These are phyloP conservation scores for Globisporangium cylindrosporum DNA, from an alignment of 352 stramenopile genomes.

Conservation along the genomic window DNA sequence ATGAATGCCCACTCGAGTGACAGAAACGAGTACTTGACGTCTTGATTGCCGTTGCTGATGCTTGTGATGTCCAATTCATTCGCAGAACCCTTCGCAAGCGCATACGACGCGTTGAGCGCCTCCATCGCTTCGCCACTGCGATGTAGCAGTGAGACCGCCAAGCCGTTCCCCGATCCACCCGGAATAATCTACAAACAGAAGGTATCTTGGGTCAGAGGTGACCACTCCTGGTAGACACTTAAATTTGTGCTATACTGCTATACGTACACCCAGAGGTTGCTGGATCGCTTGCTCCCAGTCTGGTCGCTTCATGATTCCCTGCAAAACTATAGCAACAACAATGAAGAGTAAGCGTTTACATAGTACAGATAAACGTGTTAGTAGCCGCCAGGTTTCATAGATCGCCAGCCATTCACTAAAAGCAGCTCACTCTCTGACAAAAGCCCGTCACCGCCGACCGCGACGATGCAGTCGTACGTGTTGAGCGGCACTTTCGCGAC, in stretches of 20 bases:
- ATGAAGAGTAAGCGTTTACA: neutral
- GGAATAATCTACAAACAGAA: constrained; percentile 31
- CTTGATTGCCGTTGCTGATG: constrained; percentile 36
- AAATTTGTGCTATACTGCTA: neutral
- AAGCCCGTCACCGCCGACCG: constrained; percentile 59
- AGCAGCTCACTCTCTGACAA: constrained; percentile 54
- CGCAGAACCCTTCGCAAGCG: constrained; percentile 56
- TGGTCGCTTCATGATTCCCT: constrained; percentile 60
- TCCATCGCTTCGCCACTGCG: constrained; percentile 41
- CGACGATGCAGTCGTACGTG: constrained; percentile 60
- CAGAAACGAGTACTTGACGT: constrained; percentile 76
- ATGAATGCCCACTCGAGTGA: constrained; percentile 85
- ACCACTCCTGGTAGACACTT: neutral
- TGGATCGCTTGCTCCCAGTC: constrained; percentile 58
- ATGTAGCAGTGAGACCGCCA: constrained; percentile 50
- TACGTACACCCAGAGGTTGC: constrained; percentile 46
- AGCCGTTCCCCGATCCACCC: constrained; percentile 59
- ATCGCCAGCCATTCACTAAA: neutral
- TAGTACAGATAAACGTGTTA: constrained; percentile 11
- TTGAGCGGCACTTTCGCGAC: constrained; percentile 35
- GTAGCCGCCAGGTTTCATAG: neutral
- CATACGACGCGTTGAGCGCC: constrained; percentile 52
- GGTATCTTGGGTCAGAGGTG: neutral
- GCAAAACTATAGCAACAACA: constrained; percentile 37
- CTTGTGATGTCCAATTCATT: constrained; percentile 67